Evolutionary conservation across 2,329 filamentous ascomycete genomes (phyloP).

Genomic region (Xylaria sp.): DNA sequence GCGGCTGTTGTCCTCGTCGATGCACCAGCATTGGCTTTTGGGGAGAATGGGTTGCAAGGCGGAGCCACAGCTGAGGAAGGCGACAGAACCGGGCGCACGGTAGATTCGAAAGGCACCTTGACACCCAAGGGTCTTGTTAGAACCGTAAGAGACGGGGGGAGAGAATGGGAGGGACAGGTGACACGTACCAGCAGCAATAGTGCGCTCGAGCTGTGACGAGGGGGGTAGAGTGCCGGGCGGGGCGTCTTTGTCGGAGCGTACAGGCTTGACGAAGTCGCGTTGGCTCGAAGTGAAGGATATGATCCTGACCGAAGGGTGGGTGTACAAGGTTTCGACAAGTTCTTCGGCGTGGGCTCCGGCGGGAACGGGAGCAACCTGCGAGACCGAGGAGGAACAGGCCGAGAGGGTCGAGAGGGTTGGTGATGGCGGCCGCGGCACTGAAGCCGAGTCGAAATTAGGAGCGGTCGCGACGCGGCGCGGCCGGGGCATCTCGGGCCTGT

Average conservation of each 20-base stretch:
- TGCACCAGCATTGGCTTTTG: conserved; percentile 93
- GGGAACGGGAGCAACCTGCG: conserved; percentile 11
- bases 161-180: not conserved
- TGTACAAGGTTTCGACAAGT: conserved; percentile 76
- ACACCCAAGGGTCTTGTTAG: conserved; percentile 9
- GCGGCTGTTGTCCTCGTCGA: conserved; percentile 80
- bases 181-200: conserved; percentile 77
- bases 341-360: conserved; percentile 45
- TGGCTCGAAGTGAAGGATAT: conserved; percentile 60
- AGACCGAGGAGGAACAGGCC: conserved; percentile 19
- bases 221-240: conserved; percentile 47
- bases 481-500: conserved; percentile 27
- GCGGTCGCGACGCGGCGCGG: conserved; percentile 54
- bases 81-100: conserved; percentile 84
- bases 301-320: conserved; percentile 78
- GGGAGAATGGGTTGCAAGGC: conserved; percentile 88
- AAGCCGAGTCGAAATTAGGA: conserved; percentile 47
- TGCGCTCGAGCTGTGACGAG: conserved; percentile 56
- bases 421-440: conserved; percentile 32
- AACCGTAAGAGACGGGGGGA: not conserved
- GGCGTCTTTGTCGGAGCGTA: conserved; percentile 47
- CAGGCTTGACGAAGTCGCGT: conserved; percentile 40
- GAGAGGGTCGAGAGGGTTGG: conserved; percentile 17
- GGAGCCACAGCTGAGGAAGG: conserved; percentile 86
- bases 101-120: conserved; percentile 83